Evolutionary conservation across 768 basidiomycete species (phyloP).

Genomic region (Naganishia antarctica): DNA sequence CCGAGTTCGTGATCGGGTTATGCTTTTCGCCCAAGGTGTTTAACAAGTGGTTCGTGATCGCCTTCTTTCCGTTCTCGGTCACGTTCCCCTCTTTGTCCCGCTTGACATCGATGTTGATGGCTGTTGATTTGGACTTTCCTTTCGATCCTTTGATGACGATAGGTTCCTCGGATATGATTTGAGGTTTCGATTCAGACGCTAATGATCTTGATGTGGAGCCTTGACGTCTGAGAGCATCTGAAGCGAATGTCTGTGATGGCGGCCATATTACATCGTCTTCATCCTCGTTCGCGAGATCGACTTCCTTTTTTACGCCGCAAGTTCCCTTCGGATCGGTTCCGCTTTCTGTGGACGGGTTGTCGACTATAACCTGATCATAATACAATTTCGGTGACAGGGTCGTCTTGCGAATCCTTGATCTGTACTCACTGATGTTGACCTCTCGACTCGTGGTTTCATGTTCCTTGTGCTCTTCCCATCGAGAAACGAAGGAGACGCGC

Average conservation of each 20-base stretch:
- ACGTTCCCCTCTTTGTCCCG: conserved; percentile 21
- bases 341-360: too few relatives aligned
- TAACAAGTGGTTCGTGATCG: conserved; percentile 22
- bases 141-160: neutral
- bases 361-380: too few relatives aligned
- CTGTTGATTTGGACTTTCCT: neutral
- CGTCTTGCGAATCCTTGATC: too few relatives aligned
- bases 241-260: conserved; percentile 10
- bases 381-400: too few relatives aligned
- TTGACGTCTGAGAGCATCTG: conserved; percentile 11
- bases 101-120: neutral
- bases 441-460: neutral
- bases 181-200: neutral
- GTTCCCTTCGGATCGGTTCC: neutral
- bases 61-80: conserved; percentile 14
- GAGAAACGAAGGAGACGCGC: neutral
- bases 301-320: neutral
- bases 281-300: neutral
- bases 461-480: neutral
- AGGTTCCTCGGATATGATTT: neutral
- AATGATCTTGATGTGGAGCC: neutral
- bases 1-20: conserved; percentile 29
- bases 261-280: conserved; percentile 14
- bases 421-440: neutral
- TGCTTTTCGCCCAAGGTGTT: conserved; percentile 14